Percentiles rank a stretch among this genome's conserved stretches.
Evolutionary conservation across 352 stramenopile species (phyloP).

Genomic region (Globisporangium echinulatum): DNA sequence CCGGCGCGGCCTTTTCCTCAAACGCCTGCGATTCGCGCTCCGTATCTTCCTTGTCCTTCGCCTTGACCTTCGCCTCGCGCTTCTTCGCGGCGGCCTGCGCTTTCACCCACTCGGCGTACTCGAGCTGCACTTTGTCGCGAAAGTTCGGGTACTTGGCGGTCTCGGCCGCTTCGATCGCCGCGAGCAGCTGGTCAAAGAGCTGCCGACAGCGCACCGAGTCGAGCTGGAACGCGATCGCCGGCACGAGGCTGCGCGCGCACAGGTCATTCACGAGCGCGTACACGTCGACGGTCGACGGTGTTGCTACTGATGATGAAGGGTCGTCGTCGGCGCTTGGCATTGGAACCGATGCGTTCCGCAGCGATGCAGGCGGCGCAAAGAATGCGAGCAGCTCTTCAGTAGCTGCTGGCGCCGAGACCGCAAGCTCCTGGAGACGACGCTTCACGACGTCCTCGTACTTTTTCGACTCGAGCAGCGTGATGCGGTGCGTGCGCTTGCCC

Average conservation of each 20-base stretch:
- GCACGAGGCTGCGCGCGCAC: constrained; percentile 48
- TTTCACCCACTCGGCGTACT: constrained; percentile 85
- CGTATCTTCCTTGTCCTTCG: constrained; percentile 88
- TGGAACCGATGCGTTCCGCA: constrained; percentile 55
- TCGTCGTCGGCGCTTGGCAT: constrained; percentile 38
- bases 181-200: constrained; percentile 76
- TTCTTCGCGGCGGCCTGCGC: constrained; percentile 89
- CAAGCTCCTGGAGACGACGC: constrained; percentile 83
- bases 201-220: constrained; percentile 84
- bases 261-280: constrained; percentile 70
- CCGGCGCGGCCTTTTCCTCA: constrained; percentile 75
- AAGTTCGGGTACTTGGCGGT: constrained; percentile 78
- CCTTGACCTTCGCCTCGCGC: constrained; percentile 90
- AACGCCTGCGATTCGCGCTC: constrained; percentile 78
- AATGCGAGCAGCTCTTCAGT: constrained; percentile 81
- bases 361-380: constrained; percentile 62
- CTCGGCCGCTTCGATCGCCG: constrained; percentile 70
- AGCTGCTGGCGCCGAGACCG: constrained; percentile 83
- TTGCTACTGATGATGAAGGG: constrained; percentile 14
- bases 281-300: constrained; percentile 56
- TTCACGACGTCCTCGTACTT: constrained; percentile 97
- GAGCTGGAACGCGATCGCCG: constrained; percentile 86
- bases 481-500: constrained; percentile 84
- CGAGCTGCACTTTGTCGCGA: constrained; percentile 92
- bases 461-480: constrained; percentile 97